phyloP scores from a whole-genome alignment of 371 early-diverging fungal species.

The Blastocladiella emersonii region DNA sequence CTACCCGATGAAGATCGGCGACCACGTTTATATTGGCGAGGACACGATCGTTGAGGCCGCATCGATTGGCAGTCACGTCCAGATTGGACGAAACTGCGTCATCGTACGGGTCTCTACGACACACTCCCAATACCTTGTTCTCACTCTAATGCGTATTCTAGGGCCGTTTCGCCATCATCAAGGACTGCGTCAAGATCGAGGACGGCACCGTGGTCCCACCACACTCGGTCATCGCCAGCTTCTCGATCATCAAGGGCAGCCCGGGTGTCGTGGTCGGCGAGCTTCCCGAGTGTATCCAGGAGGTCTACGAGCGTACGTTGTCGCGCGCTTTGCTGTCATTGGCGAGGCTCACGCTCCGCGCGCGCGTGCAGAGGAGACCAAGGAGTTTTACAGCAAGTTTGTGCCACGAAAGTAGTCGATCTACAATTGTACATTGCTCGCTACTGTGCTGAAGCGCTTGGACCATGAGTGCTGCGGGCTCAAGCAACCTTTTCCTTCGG shows the following conservation, averaged over 20 bases:
- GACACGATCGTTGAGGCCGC: constrained; percentile 84
- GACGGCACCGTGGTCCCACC: constrained; percentile 86
- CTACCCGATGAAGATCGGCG: constrained; percentile 91
- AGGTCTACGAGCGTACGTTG: constrained; percentile 19
- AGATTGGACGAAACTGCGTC: constrained; percentile 83
- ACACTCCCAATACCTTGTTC: background rate
- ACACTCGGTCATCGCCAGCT: constrained; percentile 79
- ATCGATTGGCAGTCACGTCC: constrained; percentile 73
- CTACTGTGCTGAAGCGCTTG: too few relatives aligned
- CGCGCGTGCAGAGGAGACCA: constrained; percentile 44
- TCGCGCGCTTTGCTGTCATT: background rate
- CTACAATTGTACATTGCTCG: too few relatives aligned
- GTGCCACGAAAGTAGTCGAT: too few relatives aligned
- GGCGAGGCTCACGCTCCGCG: too few relatives aligned
- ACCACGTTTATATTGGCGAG: constrained; percentile 80
- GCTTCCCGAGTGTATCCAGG: constrained; percentile 72
- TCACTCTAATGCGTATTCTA: constrained; percentile 13
- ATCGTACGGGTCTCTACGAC: constrained; percentile 50
- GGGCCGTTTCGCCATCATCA: constrained; percentile 90
- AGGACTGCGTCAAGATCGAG: constrained; percentile 77
- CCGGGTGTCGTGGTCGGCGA: constrained; percentile 52
- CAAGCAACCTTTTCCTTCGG: too few relatives aligned
- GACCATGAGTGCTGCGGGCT: too few relatives aligned
- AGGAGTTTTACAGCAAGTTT: constrained; percentile 65
- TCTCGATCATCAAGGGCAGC: constrained; percentile 26